Evolutionary conservation across 2,329 filamentous ascomycete species (phyloP).

Genomic region (Fusarium equiseti): DNA sequence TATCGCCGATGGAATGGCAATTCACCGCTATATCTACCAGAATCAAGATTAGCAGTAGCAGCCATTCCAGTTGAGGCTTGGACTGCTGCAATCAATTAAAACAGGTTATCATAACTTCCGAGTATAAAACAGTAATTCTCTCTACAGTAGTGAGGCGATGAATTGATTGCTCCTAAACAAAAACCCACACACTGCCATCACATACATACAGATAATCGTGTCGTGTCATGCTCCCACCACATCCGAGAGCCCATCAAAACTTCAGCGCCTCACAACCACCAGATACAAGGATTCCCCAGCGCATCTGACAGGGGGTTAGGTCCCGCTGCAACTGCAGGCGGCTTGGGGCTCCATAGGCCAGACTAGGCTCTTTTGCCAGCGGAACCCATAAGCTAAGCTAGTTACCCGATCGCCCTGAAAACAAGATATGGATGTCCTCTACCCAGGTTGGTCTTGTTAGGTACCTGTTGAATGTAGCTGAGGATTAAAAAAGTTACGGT

Average conservation of each 20-base stretch:
- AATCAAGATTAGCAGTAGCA: not conserved
- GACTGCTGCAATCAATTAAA: slow-evolving; percentile 10
- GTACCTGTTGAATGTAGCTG: not conserved
- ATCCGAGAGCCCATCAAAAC: slow-evolving; percentile 1
- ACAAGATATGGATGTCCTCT: slow-evolving; percentile 9
- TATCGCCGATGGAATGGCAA: not conserved
- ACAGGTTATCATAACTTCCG: not conserved
- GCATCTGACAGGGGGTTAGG: slow-evolving; percentile 6
- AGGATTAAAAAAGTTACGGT: slow-evolving; percentile 30
- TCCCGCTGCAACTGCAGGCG: not conserved
- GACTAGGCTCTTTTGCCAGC: slow-evolving; percentile 2
- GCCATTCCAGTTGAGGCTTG: slow-evolving; percentile 7
- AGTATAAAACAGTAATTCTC: not conserved
- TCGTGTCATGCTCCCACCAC: slow-evolving; percentile 38
- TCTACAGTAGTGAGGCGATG: slow-evolving; percentile 7
- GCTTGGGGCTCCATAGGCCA: not conserved
- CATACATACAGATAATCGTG: slow-evolving; percentile 20
- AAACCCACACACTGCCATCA: slow-evolving; percentile 16
- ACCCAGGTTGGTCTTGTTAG: not conserved
- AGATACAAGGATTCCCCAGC: slow-evolving; percentile 49
- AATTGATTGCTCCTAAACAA: not conserved
- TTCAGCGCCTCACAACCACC: slow-evolving; percentile 33
- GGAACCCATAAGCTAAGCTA: not conserved
- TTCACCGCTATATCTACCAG: not conserved
- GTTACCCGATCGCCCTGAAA: slow-evolving; percentile 31